Conservation (phyloP, 306 rosid genomes). For the Citrullus colocynthis region DNA sequence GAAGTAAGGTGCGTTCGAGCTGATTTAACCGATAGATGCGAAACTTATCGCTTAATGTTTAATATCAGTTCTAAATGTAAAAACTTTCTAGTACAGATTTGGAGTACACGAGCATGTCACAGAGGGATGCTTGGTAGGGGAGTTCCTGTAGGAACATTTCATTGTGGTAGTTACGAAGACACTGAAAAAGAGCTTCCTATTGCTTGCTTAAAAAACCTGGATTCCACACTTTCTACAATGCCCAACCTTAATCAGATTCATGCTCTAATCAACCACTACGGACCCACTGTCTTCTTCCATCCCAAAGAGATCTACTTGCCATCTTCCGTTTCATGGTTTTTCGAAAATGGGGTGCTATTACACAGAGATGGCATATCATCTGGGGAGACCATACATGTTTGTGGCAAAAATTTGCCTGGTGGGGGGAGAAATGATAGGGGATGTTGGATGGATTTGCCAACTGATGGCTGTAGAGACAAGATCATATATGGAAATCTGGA, state of each 20-base stretch:
- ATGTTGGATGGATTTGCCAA: conserved; percentile 83
- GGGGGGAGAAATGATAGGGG: conserved; percentile 53
- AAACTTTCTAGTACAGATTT: conserved; percentile 37
- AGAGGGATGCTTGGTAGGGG: conserved; percentile 66
- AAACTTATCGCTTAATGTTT: conserved; percentile 35
- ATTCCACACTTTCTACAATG: conserved; percentile 40
- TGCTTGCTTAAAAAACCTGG: conserved; percentile 73
- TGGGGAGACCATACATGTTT: conserved; percentile 48
- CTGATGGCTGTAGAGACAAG: conserved; percentile 33
- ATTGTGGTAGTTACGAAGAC: conserved; percentile 30
- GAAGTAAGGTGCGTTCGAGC: conserved; percentile 63
- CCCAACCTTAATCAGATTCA: conserved; percentile 60
- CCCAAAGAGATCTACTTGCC: conserved; percentile 77
- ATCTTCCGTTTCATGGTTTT: conserved; percentile 89
- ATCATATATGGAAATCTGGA: conserved; percentile 49
- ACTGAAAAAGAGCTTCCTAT: conserved; percentile 40
- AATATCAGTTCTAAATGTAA: conserved; percentile 18
- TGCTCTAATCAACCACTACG: conserved; percentile 71
- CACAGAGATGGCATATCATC: conserved; percentile 23
- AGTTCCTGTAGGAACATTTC: conserved; percentile 60
- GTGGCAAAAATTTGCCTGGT: conserved; percentile 62
- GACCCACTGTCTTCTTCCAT: conserved; percentile 80
- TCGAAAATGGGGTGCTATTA: conserved; percentile 49
- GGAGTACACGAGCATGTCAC: conserved; percentile 44
- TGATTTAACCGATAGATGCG: conserved; percentile 59